Evolutionary conservation across 306 rosid genomes (phyloP), one percentile per base, ranked within the genome.

Genomic region (Astragalus glycyphyllos): DNA sequence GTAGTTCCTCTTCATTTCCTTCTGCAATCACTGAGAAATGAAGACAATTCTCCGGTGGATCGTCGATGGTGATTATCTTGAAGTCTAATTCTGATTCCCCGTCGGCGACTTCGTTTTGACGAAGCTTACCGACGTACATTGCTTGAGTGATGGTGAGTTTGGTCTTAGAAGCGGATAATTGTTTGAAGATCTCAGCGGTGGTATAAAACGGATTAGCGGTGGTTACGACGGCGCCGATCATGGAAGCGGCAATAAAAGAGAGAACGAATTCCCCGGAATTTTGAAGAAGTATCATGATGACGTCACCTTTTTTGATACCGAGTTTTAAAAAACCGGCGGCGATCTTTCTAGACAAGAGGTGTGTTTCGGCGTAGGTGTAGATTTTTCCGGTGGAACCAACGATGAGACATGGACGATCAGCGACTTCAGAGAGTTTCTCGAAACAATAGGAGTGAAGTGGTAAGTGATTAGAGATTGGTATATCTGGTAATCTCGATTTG

Each of bases 161-260:
- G 0, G 92, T 64, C 0, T 79, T 75, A 8, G 96, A 80, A 1
- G 48, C 40, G 6, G 29, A 50, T 31, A 87, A 1, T 26, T 93
- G 98, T 79, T 90, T 90, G 83, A 71, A 74, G 65, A 93, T 72
- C 74, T 93, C 98, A 0, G 94, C 73, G 1, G 86, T 31, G 6
- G 97, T 88, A 81, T 87, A 90, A 77, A 82, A 85, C 0, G 97
- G 98, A 59, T 93, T 90, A 5, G 96, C 97, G 40, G 96, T 78
- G 75, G 97, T 90, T 42, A 83, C 44, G 34, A 85, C 80, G n/a
- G 92, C 94, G 37, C 97, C 98, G 72, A 88, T 63, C 85, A 88
- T 82, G 42, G 97, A 88, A 0, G 93, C 87, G 1, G 86, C 98
- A 11, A 93, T 5, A 84, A 90, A 90, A 0, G 97, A 77, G 79